Evolutionary conservation across 345 rosid genomes (phyloP).

Genomic region (Gossypium mustelinum): DNA sequence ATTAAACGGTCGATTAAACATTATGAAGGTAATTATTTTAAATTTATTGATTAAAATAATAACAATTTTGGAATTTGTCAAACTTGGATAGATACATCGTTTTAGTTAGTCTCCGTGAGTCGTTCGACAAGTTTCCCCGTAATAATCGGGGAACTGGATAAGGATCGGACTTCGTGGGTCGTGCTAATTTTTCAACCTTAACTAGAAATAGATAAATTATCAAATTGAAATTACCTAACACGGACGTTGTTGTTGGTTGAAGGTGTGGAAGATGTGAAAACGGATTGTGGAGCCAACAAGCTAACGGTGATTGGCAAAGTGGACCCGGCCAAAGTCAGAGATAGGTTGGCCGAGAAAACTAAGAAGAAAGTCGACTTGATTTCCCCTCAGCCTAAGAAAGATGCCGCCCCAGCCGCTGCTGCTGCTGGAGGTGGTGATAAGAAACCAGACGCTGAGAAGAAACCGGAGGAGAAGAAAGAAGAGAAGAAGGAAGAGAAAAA

Average conservation of each 20-base stretch:
- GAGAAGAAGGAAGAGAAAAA: constrained; percentile 24
- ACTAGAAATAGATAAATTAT: background rate
- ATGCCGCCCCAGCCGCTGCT: constrained; percentile 6
- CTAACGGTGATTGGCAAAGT: constrained; percentile 73
- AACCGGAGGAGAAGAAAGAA: constrained; percentile 26
- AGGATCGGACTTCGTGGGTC: background rate
- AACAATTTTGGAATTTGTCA: background rate
- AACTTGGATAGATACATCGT: background rate
- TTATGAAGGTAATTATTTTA: constrained; percentile 42
- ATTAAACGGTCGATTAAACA: constrained; percentile 40
- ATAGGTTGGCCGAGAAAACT: constrained; percentile 38
- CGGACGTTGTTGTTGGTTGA: constrained; percentile 13
- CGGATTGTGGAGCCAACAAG: constrained; percentile 50
- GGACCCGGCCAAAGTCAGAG: constrained; percentile 49
- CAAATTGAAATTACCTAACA: background rate
- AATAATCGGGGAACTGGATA: background rate
- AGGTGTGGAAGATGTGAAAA: constrained; percentile 71
- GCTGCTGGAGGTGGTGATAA: constrained; percentile 21
- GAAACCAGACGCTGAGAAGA: constrained; percentile 39
- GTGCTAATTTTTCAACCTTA: background rate
- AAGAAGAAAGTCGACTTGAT: constrained; percentile 47
- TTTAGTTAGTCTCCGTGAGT: background rate
- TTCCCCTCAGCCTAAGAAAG: constrained; percentile 35
- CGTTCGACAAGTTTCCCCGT: background rate
- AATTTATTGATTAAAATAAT: background rate